A percentile compares a stretch with the other conserved stretches of the same genome.
These are phyloP conservation scores for Penicillium oxalicum DNA, from an alignment of 2,329 filamentous ascomycete genomes.

Conservation along the genomic window DNA sequence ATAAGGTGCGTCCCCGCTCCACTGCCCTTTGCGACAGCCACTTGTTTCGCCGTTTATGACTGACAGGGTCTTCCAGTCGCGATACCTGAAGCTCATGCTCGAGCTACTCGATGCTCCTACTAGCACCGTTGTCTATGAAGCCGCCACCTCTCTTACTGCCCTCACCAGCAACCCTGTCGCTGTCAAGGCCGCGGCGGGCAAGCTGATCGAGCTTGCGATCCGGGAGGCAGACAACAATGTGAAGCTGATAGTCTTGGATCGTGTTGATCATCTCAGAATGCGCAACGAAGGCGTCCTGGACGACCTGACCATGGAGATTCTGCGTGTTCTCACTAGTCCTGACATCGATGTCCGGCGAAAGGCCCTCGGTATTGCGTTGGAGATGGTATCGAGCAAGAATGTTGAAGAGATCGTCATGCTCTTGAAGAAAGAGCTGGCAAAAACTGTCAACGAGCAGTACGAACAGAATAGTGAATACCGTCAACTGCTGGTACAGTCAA, in stretches of 20 bases:
- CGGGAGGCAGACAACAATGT: slow-evolving; percentile 99
- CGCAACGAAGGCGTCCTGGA: slow-evolving; percentile 89
- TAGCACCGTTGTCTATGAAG: slow-evolving; percentile 95
- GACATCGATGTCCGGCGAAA: slow-evolving; percentile 95
- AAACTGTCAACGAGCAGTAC: slow-evolving; percentile 97
- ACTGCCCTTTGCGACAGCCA: neutral
- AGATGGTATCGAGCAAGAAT: slow-evolving; percentile 99
- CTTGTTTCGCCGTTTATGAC: slow-evolving; percentile 7
- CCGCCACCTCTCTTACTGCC: slow-evolving; percentile 86
- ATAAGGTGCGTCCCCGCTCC: slow-evolving; percentile 60
- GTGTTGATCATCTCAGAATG: slow-evolving; percentile 78
- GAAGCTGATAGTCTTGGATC: slow-evolving; percentile 94
- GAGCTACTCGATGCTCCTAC: slow-evolving; percentile 89
- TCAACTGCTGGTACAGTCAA: slow-evolving; percentile 90
- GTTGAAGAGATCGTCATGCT: slow-evolving; percentile 95
- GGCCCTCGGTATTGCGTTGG: slow-evolving; percentile 79
- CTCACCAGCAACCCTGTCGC: slow-evolving; percentile 95
- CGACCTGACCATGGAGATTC: slow-evolving; percentile 92
- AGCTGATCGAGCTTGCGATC: slow-evolving; percentile 95
- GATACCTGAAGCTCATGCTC: slow-evolving; percentile 90
- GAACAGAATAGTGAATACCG: slow-evolving; percentile 95
- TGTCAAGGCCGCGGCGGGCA: slow-evolving; percentile 90
- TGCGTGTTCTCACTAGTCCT: slow-evolving; percentile 88
- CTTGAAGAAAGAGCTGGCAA: slow-evolving; percentile 93
- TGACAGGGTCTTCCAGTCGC: slow-evolving; percentile 52